Evolutionary conservation across 768 basidiomycete species (phyloP).

Genomic region (Boletus rubescentipes): DNA sequence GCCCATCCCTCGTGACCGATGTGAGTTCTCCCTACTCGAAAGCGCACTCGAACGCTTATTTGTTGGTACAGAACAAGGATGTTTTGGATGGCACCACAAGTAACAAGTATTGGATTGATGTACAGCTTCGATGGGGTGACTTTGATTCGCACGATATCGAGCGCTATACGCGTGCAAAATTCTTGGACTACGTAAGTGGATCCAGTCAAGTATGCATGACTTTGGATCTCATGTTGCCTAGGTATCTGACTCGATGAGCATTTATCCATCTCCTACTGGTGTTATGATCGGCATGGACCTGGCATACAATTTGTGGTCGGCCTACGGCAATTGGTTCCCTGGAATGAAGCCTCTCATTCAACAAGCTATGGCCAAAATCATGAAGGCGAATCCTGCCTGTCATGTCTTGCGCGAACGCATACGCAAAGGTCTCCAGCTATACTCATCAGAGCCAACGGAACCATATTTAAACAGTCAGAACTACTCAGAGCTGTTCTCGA

Average conservation of each 20-base stretch:
- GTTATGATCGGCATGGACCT: slow-evolving; percentile 99
- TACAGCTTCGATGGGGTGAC: slow-evolving; percentile 95
- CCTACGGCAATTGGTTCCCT: slow-evolving; percentile 99
- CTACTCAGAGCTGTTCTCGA: slow-evolving; percentile 94
- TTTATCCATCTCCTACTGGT: slow-evolving; percentile 98
- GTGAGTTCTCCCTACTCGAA: slow-evolving; percentile 41
- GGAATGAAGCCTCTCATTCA: slow-evolving; percentile 97
- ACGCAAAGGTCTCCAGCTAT: slow-evolving; percentile 95
- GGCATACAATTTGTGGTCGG: slow-evolving; percentile 98
- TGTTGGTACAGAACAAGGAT: slow-evolving; percentile 70
- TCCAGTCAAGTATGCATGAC: not conserved
- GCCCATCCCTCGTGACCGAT: slow-evolving; percentile 93
- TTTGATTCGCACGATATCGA: slow-evolving; percentile 99
- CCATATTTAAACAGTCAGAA: slow-evolving; percentile 99
- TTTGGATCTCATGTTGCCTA: slow-evolving; percentile 25
- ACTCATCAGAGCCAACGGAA: slow-evolving; percentile 98
- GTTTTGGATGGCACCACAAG: slow-evolving; percentile 96
- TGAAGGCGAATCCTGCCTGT: slow-evolving; percentile 98
- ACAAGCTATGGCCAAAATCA: slow-evolving; percentile 99
- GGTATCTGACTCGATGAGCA: slow-evolving; percentile 97
- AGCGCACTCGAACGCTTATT: slow-evolving; percentile 3
- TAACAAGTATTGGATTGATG: slow-evolving; percentile 98
- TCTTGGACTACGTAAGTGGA: slow-evolving; percentile 86
- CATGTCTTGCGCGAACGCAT: slow-evolving; percentile 99
- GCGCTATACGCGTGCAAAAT: slow-evolving; percentile 97